Evolutionary conservation across 2,329 filamentous ascomycete species (phyloP).

Genomic region (Sclerotinia spermophila): DNA sequence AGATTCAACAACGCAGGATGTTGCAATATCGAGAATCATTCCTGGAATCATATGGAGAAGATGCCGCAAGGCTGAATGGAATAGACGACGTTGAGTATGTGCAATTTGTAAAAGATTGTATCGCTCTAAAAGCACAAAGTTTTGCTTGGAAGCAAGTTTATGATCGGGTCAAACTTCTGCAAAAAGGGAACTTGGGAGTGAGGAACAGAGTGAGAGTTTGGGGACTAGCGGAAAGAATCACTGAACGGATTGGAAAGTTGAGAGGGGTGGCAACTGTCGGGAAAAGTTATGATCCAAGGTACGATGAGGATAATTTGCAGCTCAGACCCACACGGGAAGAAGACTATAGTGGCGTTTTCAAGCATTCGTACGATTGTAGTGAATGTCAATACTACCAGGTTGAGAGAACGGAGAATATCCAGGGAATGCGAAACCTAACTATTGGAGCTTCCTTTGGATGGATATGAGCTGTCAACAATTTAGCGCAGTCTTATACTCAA

Average conservation of each 20-base stretch:
- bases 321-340: background rate
- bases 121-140: background rate
- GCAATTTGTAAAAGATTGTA: conserved; percentile 13
- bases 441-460: no score
- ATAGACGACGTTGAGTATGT: background rate
- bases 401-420: background rate
- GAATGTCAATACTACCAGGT: background rate
- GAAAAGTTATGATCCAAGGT: background rate
- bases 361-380: background rate
- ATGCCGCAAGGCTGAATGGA: background rate
- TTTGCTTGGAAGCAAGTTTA: conserved; percentile 19
- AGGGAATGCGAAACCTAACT: no score
- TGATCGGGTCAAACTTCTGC: conserved; percentile 14
- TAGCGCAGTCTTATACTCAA: background rate
- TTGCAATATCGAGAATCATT: background rate
- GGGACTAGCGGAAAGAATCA: conserved; percentile 14
- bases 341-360: background rate
- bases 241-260: conserved; percentile 18
- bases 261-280: background rate
- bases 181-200: conserved; percentile 12
- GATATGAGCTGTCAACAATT: no score
- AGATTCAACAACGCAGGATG: conserved; percentile 1
- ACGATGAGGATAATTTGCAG: conserved; percentile 2
- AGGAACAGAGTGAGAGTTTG: conserved; percentile 18
- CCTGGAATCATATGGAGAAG: conserved; percentile 7